Base-by-base conservation (phyloP, 1,284 basidiomycete genomes). In the Cutaneotrichosporon arboriforme region DNA sequence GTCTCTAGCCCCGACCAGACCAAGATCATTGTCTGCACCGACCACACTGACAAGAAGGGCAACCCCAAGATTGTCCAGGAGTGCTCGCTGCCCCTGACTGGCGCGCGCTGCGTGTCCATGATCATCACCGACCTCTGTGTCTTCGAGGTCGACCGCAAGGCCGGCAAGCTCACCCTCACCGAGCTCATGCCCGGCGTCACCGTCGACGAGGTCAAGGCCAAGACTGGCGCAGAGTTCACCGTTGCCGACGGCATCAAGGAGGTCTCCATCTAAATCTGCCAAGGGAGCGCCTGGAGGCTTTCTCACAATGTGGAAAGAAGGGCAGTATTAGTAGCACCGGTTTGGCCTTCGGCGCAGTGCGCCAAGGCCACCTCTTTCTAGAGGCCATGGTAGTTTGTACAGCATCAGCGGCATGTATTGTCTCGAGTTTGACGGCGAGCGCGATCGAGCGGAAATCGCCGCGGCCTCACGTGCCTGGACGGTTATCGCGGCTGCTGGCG, bases 71-170 rank as follows among this genome's bases (percentile, higher is more conserved):
- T 97, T 57, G 80, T 93, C 48, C 80, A 86, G 64, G 76, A 86
- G 67, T 96, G 91, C 73, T 79, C 80, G 2, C 80, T 97, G 38
- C 93, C 93, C 17, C 77, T 94, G 22, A 97, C 93, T 0, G 93
- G 93, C 31, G 84, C 85, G 14, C 80, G 85, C 41, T 83, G 88
- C 43, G 89, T 97, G 57, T 87, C 85, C 75, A 82, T 85, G 64
- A 93, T 97, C 70, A 85, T 97, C 71, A 97, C 93, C 1, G 93
- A 97, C 66, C 80, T 94, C 10, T 41, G 37, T 40, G 89, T 90
- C 45, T 96, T 96, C 74, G 79, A 86, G 50, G 87, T 94, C 26
- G 87, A 94, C 74, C 81, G 88, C 51, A 78, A 77, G 55, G 81
- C 81, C 23, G 86, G 88, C 22, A 80, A 79, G 65, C 77, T 96